A percentile compares a stretch with the other conserved stretches of the same genome.
Conservation (phyloP, 495 filamentous ascomycete species). For the Tuber melanosporum region DNA sequence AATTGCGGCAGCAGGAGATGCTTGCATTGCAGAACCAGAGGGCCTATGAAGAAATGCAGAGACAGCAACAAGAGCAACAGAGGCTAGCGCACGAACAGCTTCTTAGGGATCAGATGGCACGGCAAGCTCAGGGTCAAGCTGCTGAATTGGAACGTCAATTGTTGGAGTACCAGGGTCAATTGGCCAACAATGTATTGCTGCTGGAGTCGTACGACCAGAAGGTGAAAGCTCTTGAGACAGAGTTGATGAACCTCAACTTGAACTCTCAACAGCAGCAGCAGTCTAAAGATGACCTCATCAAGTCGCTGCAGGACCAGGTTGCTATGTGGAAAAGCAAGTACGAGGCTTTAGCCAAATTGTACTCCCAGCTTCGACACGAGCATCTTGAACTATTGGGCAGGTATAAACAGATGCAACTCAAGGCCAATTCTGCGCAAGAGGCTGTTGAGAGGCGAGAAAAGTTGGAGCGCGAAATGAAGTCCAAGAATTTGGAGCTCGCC, state of each 20-base stretch:
- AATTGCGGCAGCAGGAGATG: constrained; percentile 59
- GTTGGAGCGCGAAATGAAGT: constrained; percentile 93
- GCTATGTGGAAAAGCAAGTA: constrained; percentile 97
- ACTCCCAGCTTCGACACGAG: constrained; percentile 90
- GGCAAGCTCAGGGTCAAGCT: constrained; percentile 85
- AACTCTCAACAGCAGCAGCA: constrained; percentile 77
- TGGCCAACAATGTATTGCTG: constrained; percentile 93
- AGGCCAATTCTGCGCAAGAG: constrained; percentile 92
- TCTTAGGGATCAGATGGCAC: constrained; percentile 74
- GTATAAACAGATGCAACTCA: constrained; percentile 91
- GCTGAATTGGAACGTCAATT: constrained; percentile 94
- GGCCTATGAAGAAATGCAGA: constrained; percentile 93
- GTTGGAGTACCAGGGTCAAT: constrained; percentile 86
- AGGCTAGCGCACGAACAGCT: constrained; percentile 84
- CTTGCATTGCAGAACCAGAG: constrained; percentile 70
- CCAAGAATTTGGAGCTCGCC: constrained; percentile 93
- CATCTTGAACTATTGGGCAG: constrained; percentile 91
- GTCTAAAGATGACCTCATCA: constrained; percentile 91
- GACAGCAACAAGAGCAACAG: constrained; percentile 79
- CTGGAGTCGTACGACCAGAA: constrained; percentile 86
- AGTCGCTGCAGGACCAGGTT: constrained; percentile 59
- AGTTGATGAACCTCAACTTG: constrained; percentile 70
- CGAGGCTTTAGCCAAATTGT: constrained; percentile 90
- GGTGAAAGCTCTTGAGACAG: constrained; percentile 85
- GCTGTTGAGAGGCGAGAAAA: constrained; percentile 92